A percentile compares a stretch with the other conserved stretches of the same genome.
Conservation (phyloP, 1,139 yeast species). For the Scheffersomyces insectosa region DNA sequence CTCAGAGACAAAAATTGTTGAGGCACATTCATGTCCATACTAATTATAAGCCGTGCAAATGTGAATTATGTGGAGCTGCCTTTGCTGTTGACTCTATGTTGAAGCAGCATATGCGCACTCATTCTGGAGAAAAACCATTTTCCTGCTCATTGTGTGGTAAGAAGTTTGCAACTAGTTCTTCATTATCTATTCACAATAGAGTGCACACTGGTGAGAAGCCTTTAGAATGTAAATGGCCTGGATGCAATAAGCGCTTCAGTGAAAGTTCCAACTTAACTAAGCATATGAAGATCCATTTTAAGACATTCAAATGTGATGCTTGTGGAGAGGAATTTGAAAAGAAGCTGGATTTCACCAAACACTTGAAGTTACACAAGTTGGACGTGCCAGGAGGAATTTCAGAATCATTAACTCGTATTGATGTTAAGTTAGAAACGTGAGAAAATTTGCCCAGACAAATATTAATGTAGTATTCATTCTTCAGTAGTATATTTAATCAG, state of each 20-base stretch:
- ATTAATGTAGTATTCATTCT: too few species aligned
- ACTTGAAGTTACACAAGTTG: conserved; percentile 28
- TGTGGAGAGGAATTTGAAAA: conserved; percentile 56
- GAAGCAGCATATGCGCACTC: conserved; percentile 76
- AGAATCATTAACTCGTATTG: too few species aligned
- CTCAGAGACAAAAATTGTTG: conserved; percentile 80
- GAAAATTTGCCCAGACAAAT: too few species aligned
- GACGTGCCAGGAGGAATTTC: conserved; percentile 3
- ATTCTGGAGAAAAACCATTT: conserved; percentile 78
- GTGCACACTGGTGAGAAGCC: conserved; percentile 74
- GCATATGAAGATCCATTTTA: conserved; percentile 72
- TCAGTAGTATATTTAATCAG: too few species aligned
- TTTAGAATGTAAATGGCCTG: conserved; percentile 70
- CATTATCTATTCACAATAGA: conserved; percentile 54
- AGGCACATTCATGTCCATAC: conserved; percentile 91
- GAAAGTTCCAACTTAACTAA: conserved; percentile 88
- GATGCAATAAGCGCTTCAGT: conserved; percentile 82
- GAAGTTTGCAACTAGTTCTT: conserved; percentile 53
- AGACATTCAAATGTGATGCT: conserved; percentile 48
- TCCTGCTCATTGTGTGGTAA: conserved; percentile 50
- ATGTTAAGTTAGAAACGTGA: too few species aligned
- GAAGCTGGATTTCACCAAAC: conserved; percentile 41
- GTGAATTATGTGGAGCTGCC: conserved; percentile 63
- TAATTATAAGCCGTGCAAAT: conserved; percentile 72
- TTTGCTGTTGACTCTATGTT: conserved; percentile 72